These are phyloP conservation scores for Solanum pinnatisectum DNA, from an alignment of 257 asterid genomes.

Conservation along the genomic window DNA sequence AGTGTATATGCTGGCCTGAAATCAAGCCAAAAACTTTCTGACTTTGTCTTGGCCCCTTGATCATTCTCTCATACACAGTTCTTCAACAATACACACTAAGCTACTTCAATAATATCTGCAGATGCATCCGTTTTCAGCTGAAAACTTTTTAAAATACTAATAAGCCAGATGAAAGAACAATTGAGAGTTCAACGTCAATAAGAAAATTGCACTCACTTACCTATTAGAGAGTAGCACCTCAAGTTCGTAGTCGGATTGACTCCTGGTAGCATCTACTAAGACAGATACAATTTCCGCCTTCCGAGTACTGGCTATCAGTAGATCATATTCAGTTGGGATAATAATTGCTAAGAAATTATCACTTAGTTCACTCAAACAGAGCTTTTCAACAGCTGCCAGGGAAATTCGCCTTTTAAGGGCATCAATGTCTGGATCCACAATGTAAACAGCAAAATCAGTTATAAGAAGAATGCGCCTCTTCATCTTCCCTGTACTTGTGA, in stretches of 20 bases:
- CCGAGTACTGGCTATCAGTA: constrained; percentile 82
- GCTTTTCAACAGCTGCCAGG: constrained; percentile 89
- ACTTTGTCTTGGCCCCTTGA: neutral
- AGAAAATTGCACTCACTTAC: constrained; percentile 8
- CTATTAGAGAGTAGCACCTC: constrained; percentile 59
- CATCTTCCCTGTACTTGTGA: constrained; percentile 90
- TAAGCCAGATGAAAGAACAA: neutral
- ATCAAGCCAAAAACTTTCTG: neutral
- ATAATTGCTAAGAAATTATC: constrained; percentile 76
- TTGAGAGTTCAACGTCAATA: neutral
- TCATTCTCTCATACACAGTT: neutral
- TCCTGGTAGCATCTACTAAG: constrained; percentile 63
- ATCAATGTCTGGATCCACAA: constrained; percentile 67
- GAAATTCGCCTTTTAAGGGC: constrained; percentile 85
- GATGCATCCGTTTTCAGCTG: neutral
- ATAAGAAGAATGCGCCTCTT: constrained; percentile 61
- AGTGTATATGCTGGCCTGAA: neutral
- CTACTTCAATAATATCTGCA: neutral
- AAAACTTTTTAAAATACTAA: neutral
- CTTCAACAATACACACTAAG: neutral
- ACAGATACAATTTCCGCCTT: constrained; percentile 71
- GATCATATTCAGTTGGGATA: constrained; percentile 85
- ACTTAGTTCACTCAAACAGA: constrained; percentile 70
- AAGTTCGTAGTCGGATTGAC: constrained; percentile 81
- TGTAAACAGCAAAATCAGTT: constrained; percentile 76